phyloP scores from a whole-genome alignment of 257 asterid species.

The Phtheirospermum japonicum region DNA sequence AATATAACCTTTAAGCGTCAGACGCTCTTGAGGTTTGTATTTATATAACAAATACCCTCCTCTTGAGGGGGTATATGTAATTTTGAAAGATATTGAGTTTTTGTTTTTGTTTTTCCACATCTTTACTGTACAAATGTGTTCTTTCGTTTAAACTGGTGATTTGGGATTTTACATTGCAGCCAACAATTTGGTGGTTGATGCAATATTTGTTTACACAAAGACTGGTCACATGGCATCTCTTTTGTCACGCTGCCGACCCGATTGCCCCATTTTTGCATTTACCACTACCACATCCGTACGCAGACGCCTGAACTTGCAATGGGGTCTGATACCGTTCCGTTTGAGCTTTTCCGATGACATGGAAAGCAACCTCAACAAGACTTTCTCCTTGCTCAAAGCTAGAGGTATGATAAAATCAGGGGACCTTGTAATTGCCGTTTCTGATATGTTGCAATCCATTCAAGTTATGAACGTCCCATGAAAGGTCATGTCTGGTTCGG shows the following conservation, averaged over 20 bases:
- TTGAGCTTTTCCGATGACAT: slow-evolving; percentile 88
- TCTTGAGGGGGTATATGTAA: background rate
- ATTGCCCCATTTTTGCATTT: slow-evolving; percentile 94
- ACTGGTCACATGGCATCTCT: slow-evolving; percentile 96
- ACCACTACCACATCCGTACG: slow-evolving; percentile 80
- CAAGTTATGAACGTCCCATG: slow-evolving; percentile 96
- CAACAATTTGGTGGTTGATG: slow-evolving; percentile 86
- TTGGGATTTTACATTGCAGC: slow-evolving; percentile 48
- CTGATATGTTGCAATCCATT: slow-evolving; percentile 95
- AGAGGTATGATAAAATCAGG: slow-evolving; percentile 95
- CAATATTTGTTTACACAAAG: slow-evolving; percentile 91
- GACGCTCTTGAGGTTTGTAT: background rate
- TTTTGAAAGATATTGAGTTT: background rate
- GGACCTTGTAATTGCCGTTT: slow-evolving; percentile 88
- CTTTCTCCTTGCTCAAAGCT: slow-evolving; percentile 82
- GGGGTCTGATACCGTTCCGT: slow-evolving; percentile 97
- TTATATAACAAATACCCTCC: background rate
- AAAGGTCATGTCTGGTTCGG: slow-evolving; percentile 10
- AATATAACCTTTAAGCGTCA: background rate
- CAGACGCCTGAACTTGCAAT: slow-evolving; percentile 87
- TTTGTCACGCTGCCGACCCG: slow-evolving; percentile 93
- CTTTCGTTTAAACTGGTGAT: slow-evolving; percentile 7
- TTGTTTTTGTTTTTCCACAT: no score
- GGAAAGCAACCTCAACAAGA: slow-evolving; percentile 93
- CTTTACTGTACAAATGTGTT: no score